Conservation (phyloP, 768 basidiomycete genomes). For the Boletus pseudopeckii region DNA sequence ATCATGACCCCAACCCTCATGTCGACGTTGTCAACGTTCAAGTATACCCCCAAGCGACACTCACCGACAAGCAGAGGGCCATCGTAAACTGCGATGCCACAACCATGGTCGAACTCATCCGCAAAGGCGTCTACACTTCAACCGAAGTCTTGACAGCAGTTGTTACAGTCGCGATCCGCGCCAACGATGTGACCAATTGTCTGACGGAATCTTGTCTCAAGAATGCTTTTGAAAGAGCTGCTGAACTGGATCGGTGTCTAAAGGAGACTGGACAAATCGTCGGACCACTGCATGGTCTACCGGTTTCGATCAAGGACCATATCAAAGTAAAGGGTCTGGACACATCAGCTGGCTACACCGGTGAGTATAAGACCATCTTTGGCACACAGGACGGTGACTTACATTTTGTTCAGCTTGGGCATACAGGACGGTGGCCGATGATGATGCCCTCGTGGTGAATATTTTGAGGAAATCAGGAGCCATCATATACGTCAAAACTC, state of each 20-base stretch:
- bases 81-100: slow-evolving; percentile 34
- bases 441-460: slow-evolving; percentile 42
- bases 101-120: slow-evolving; percentile 20
- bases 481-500: slow-evolving; percentile 45
- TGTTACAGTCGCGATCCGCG: slow-evolving; percentile 26
- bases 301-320: slow-evolving; percentile 47
- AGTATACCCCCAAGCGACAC: slow-evolving; percentile 25
- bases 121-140: slow-evolving; percentile 21
- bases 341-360: slow-evolving; percentile 34
- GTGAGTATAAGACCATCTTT: slow-evolving; percentile 6
- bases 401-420: slow-evolving; percentile 37
- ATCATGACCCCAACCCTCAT: background rate
- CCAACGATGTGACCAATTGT: slow-evolving; percentile 45
- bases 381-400: background rate
- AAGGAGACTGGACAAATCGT: slow-evolving; percentile 44
- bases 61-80: slow-evolving; percentile 24
- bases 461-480: slow-evolving; percentile 46
- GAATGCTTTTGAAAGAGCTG: slow-evolving; percentile 45
- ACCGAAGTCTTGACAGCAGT: slow-evolving; percentile 26
- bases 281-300: slow-evolving; percentile 44
- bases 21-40: slow-evolving; percentile 18
- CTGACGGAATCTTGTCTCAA: slow-evolving; percentile 58
- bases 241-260: slow-evolving; percentile 47
- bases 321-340: slow-evolving; percentile 43
- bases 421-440: slow-evolving; percentile 33